phyloP scores from a whole-genome alignment of 768 basidiomycete species.

The Cantharellus cinnabarinus region DNA sequence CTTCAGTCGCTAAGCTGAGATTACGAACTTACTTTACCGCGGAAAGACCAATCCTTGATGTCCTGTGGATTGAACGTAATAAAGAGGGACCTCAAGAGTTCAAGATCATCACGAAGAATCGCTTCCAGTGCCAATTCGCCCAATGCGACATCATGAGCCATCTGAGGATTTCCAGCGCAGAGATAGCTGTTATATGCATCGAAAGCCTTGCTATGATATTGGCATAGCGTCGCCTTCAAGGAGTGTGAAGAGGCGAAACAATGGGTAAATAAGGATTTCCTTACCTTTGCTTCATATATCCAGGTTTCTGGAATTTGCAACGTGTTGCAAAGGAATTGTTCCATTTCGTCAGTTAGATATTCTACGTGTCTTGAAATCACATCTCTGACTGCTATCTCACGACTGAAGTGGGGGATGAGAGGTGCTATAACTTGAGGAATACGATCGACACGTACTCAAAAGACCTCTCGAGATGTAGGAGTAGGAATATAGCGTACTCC shows the following conservation, averaged over 20 bases:
- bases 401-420: conserved; percentile 23
- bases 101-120: conserved; percentile 43
- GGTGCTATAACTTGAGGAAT: not conserved
- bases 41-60: conserved; percentile 60
- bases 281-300: conserved; percentile 80
- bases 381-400: conserved; percentile 65
- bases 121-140: conserved; percentile 78
- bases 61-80: conserved; percentile 34
- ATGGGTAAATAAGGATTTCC: conserved; percentile 1
- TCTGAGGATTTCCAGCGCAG: conserved; percentile 42
- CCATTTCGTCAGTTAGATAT: conserved; percentile 11
- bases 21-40: conserved; percentile 44
- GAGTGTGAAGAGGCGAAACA: not conserved
- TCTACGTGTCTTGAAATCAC: conserved; percentile 38
- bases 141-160: conserved; percentile 72
- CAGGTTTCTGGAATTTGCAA: conserved; percentile 66
- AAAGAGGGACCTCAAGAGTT: conserved; percentile 50
- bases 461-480: conserved; percentile 70
- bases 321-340: conserved; percentile 30
- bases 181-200: conserved; percentile 62
- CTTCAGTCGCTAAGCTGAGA: not conserved
- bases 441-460: conserved; percentile 35
- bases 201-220: conserved; percentile 39
- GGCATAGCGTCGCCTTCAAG: conserved; percentile 42
- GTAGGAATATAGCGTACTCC: conserved; percentile 72